phyloP scores from a whole-genome alignment of 345 rosid species.

The Isatis tinctoria region DNA sequence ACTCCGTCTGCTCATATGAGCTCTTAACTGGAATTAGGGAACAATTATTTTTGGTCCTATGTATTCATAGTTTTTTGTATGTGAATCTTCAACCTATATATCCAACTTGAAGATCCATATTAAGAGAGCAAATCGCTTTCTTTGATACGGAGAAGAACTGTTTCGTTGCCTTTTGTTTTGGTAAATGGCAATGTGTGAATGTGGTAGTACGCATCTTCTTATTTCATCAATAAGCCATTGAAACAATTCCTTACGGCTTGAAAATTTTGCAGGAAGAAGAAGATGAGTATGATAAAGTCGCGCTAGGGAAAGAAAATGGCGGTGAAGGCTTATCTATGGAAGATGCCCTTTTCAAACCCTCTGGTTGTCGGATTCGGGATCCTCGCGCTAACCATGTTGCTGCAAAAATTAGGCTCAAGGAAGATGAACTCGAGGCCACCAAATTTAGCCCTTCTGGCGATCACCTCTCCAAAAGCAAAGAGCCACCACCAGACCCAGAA shows the following conservation, averaged over 20 bases:
- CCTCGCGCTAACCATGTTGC: conserved; percentile 66
- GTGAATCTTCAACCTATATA: background rate
- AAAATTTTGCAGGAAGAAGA: conserved; percentile 68
- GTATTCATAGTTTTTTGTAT: background rate
- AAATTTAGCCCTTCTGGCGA: conserved; percentile 25
- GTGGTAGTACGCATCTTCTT: background rate
- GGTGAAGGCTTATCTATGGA: conserved; percentile 53
- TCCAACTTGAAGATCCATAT: background rate
- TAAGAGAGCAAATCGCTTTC: background rate
- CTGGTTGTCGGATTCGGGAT: conserved; percentile 39
- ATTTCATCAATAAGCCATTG: background rate
- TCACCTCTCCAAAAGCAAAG: conserved; percentile 25
- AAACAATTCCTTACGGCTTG: background rate
- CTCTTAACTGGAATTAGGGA: background rate
- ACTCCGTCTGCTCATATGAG: background rate
- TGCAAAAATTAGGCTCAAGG: conserved; percentile 68
- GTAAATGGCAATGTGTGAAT: background rate
- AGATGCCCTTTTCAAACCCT: conserved; percentile 34
- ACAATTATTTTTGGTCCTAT: background rate
- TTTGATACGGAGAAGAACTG: background rate
- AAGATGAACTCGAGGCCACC: conserved; percentile 64
- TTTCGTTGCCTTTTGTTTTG: background rate
- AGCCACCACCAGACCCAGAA: conserved; percentile 11
- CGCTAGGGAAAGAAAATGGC: conserved; percentile 51
- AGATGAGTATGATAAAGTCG: conserved; percentile 76